Conservation (phyloP, 2,329 filamentous ascomycete species). For the Trichoderma endophyticum region DNA sequence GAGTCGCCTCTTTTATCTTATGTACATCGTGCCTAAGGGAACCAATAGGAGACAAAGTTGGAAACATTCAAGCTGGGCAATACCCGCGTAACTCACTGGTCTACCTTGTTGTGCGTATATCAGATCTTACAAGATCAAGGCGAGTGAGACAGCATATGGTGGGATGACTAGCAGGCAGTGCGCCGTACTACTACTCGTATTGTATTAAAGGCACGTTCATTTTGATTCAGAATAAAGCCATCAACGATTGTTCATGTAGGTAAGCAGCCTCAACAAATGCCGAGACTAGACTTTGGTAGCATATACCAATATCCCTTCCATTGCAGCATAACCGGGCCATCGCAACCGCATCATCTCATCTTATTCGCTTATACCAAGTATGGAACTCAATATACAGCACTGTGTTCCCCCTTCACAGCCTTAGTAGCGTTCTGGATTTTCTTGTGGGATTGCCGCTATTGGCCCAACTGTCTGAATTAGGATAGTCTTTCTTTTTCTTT, state of each 20-base stretch:
- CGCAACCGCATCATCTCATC: neutral
- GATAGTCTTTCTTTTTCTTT: neutral
- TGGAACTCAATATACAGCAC: neutral
- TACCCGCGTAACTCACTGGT: neutral
- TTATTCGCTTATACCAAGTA: neutral
- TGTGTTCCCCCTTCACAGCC: neutral
- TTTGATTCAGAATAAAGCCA: neutral
- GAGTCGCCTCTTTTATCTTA: neutral
- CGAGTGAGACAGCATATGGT: neutral
- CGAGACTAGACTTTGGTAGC: neutral
- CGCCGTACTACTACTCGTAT: neutral
- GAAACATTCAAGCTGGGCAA: neutral
- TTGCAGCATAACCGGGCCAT: neutral
- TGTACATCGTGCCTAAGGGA: neutral
- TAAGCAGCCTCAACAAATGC: neutral
- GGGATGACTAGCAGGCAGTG: neutral
- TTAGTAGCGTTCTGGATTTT: neutral
- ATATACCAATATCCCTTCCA: neutral
- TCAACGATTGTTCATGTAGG: neutral
- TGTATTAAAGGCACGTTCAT: neutral
- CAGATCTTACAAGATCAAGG: neutral
- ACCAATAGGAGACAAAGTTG: neutral
- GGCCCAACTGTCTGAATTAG: neutral
- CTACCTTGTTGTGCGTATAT: neutral
- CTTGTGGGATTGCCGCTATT: neutral